Evolutionary conservation across 257 asterid species (phyloP), one percentile per base, ranked within the genome.

Genomic region (Jasminum sambac): DNA sequence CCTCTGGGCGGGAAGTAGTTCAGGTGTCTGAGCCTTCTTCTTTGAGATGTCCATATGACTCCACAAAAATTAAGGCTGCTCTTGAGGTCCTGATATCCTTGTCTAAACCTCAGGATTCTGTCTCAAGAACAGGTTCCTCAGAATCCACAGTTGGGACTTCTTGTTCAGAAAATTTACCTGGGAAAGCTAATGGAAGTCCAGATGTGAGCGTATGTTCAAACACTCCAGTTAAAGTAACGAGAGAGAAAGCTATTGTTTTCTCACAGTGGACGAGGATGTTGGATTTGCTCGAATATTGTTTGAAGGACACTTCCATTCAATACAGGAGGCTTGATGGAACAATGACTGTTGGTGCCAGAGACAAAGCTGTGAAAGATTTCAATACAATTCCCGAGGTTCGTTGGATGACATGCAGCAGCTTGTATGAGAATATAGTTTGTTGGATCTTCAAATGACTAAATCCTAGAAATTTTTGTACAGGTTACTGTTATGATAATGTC

Each of bases 251-350:
- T 34, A 90, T 95, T 62, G 97, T 95, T 71, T 95, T 95, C 84
- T 95, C 99, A 36, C 98, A 91, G 85, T 95, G 99, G 99, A 95
- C 99, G 0, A 85, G 96, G 88, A 95, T 95, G 99, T 79, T 95
- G 76, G 96, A 91, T 85, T 81, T 95, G 83, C 96, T 95, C 66
- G 99, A 95, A 84, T 84, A 80, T 71, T 79, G 91, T 78, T 78
- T 95, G 60, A 95, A 87, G 74, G 77, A 58, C 23, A 76, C 88
- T 57, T 70, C 88, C 58, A 85, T 95, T 70, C 90, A 88, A 78
- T 95, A 95, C 66, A 85, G 97, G 52, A 89, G 99, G 70, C 99
- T 95, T 69, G 98, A 95, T 60, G 99, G 99, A 39, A 95, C 99
- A 8, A 89, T 91, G 98, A 80, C 95, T 63, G 88, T 95, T 71